Evolutionary conservation across 73 alveolate genomes (phyloP), one percentile per base, ranked within the genome.

Genomic region (Halteria grandinella): DNA sequence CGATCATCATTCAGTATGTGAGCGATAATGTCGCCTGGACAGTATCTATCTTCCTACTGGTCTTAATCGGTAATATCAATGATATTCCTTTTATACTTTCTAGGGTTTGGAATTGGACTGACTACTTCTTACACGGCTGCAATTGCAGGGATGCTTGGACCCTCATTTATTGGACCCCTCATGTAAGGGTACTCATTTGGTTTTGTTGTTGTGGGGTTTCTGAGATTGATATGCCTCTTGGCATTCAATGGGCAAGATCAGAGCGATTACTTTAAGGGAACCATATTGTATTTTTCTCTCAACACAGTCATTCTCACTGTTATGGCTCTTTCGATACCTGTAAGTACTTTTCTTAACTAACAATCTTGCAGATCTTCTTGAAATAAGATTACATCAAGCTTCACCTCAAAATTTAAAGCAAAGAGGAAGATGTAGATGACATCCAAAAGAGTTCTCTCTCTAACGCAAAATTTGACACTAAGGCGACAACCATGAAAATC

Each of bases 161-260:
- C 74, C 18, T 33, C 31, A 57, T 57, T 57, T 57, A 57, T 57
- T 12, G 74, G 74, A 33, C 55, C 74, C 14, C 5, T 14, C 28
- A 33, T 57, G 29, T 39, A 57, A 57, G 74, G 74, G 3, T 27
- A 6, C n/a, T 20, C 74, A 7, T 57, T 57, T 31, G 36, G 74
- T 31, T 29, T 54, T 10, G 36, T 57, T 7, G 74, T 57, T 7
- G 74, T 57, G 6, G 31, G 74, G 37, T 57, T 57, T 57, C 31
- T 57, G 17, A 57, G 74, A 57, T 57, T 51, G 74, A 57, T 57
- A 57, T 57, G 74, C 54, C 36, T 57, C 18, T 29, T 57, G 3
- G 31, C 74, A 11, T 57, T 57, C 36, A 54, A 57, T 31, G 5
- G 21, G 5, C 14, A 8, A 7, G 54, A 10, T 28, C 55, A 57